Percentiles rank a stretch among this genome's conserved stretches.
These are phyloP conservation scores for Saturnispora zaruensis DNA, from an alignment of 805 yeast species.

Conservation along the genomic window DNA sequence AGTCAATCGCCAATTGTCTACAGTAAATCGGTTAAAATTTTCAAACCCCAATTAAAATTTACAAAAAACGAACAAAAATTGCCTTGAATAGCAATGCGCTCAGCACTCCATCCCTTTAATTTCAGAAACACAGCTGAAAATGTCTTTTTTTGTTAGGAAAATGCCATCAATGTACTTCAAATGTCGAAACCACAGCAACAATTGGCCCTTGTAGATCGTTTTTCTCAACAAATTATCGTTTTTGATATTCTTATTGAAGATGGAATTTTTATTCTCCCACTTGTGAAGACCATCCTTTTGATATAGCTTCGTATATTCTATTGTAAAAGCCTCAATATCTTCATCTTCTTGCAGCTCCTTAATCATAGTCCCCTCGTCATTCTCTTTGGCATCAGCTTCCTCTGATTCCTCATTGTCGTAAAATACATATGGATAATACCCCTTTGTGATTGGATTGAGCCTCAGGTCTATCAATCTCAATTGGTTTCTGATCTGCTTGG, in stretches of 20 bases:
- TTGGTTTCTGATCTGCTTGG: conserved; percentile 25
- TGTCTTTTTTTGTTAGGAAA: neutral
- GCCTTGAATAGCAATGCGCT: neutral
- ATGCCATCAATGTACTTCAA: conserved; percentile 24
- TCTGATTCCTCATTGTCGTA: conserved; percentile 25
- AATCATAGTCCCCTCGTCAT: conserved; percentile 13
- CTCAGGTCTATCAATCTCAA: conserved; percentile 39
- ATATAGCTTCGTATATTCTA: conserved; percentile 36
- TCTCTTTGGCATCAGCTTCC: conserved; percentile 12
- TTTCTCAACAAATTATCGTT: conserved; percentile 1
- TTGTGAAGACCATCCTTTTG: conserved; percentile 25
- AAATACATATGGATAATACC: conserved; percentile 46
- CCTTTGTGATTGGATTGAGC: conserved; percentile 40
- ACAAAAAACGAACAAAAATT: neutral
- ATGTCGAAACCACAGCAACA: conserved; percentile 23
- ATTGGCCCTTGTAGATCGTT: conserved; percentile 14
- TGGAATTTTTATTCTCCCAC: conserved; percentile 34
- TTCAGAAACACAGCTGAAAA: neutral
- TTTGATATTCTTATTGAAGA: conserved; percentile 8
- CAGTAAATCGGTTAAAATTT: neutral
- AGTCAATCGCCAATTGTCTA: neutral
- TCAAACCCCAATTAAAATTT: neutral
- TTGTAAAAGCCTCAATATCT: conserved; percentile 44
- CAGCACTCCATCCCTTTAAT: neutral
- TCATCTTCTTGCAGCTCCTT: conserved; percentile 34